phyloP scores from a whole-genome alignment of 306 rosid species.

The Herpetospermum pedunculosum region DNA sequence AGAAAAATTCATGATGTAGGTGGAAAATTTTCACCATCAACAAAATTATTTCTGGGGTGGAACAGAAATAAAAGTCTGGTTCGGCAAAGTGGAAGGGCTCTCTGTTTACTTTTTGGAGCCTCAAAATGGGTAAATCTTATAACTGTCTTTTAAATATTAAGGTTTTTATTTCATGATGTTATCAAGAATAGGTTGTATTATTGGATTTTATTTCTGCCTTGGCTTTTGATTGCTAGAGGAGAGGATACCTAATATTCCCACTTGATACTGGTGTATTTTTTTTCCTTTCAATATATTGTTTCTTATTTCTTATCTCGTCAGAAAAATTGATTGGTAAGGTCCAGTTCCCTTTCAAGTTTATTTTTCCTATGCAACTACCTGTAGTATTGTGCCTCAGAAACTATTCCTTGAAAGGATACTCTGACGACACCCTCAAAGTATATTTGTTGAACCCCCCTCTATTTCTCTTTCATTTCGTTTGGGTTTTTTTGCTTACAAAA shows the following conservation, averaged over 20 bases:
- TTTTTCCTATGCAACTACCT: neutral
- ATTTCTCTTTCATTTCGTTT: neutral
- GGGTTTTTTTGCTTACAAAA: neutral
- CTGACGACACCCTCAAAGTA: neutral
- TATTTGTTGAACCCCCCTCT: neutral
- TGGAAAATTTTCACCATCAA: constrained; percentile 49
- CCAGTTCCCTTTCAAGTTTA: neutral
- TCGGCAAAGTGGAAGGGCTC: constrained; percentile 87
- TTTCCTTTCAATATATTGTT: neutral
- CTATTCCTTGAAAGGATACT: neutral
- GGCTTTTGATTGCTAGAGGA: neutral
- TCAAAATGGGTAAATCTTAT: constrained; percentile 67
- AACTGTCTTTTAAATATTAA: neutral
- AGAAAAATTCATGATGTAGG: constrained; percentile 35
- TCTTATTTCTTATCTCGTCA: neutral
- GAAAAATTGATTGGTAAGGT: neutral
- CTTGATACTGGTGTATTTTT: neutral
- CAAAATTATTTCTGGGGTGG: constrained; percentile 62
- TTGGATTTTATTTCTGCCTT: neutral
- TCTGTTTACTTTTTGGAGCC: constrained; percentile 94
- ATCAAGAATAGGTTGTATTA: neutral
- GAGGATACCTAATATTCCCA: neutral
- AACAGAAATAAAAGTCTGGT: constrained; percentile 90
- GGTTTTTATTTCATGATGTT: neutral
- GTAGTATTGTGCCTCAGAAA: neutral